Conservation (phyloP, 2,329 filamentous ascomycete genomes). For the Massarina eburnea region DNA sequence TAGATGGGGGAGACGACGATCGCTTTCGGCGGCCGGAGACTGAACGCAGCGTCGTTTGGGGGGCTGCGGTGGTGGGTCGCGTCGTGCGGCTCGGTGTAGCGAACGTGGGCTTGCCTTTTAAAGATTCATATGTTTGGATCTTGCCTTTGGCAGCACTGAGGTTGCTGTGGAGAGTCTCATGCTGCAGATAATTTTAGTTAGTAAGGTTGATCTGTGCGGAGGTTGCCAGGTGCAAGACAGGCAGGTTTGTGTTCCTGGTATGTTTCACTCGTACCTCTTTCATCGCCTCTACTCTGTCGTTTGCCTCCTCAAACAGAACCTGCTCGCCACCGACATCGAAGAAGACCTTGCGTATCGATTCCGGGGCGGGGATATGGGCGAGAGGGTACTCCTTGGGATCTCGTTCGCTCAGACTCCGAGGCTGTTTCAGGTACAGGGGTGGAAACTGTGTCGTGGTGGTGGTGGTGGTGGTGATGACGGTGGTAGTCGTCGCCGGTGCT, state of each 20-base stretch:
- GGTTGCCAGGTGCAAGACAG: conserved; percentile 12
- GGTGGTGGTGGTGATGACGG: conserved; percentile 83
- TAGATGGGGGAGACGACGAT: conserved; percentile 55
- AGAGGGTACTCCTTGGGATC: conserved; percentile 91
- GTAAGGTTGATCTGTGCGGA: conserved; percentile 12
- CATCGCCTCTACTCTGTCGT: conserved; percentile 56
- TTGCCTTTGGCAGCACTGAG: conserved; percentile 52
- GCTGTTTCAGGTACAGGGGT: conserved; percentile 76
- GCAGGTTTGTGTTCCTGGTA: conserved; percentile 18
- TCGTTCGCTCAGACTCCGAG: conserved; percentile 68
- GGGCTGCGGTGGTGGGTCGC: conserved; percentile 27
- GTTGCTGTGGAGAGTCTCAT: conserved; percentile 47
- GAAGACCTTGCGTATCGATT: conserved; percentile 73
- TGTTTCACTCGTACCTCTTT: conserved; percentile 52
- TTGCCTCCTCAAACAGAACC: conserved; percentile 64
- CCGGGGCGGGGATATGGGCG: conserved; percentile 78
- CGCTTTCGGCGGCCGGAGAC: conserved; percentile 48
- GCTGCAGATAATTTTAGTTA: conserved; percentile 39
- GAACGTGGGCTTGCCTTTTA: conserved; percentile 45
- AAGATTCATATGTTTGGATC: conserved; percentile 43
- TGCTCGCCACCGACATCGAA: conserved; percentile 68
- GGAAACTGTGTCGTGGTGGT: conserved; percentile 82
- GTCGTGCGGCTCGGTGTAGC: conserved; percentile 43
- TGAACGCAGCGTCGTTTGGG: conserved; percentile 24
- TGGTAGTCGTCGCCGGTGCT: conserved; percentile 65